Conservation (phyloP, 371 early-diverging fungal genomes). For the Zychaea mexicana region DNA sequence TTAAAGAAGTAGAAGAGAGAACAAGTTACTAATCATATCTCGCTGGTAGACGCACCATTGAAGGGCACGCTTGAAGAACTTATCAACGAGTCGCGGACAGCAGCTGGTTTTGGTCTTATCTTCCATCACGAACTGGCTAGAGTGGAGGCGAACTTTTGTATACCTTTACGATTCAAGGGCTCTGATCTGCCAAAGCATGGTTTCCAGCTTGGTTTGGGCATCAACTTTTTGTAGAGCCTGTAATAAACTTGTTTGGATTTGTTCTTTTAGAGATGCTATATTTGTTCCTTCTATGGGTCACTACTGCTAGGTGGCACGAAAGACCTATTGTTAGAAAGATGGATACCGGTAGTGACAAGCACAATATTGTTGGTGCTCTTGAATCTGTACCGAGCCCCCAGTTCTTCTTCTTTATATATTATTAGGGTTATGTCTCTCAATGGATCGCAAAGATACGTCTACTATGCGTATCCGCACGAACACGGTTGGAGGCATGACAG, state of each 20-base stretch:
- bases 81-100: slow-evolving; percentile 58
- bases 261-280: too few species aligned
- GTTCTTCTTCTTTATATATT: too few species aligned
- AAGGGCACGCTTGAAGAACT: slow-evolving; percentile 40
- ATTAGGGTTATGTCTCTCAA: too few species aligned
- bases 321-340: too few species aligned
- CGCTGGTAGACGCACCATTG: slow-evolving; percentile 6
- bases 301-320: too few species aligned
- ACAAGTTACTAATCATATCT: background rate
- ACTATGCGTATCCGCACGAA: too few species aligned
- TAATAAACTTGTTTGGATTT: slow-evolving; percentile 1
- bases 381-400: too few species aligned
- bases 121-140: slow-evolving; percentile 76
- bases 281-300: too few species aligned
- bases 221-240: slow-evolving; percentile 71
- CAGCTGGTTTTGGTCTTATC: slow-evolving; percentile 80
- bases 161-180: slow-evolving; percentile 44
- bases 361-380: too few species aligned
- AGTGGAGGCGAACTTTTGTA: slow-evolving; percentile 49
- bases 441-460: too few species aligned
- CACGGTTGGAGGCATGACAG: too few species aligned
- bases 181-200: slow-evolving; percentile 77
- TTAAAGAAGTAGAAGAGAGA: background rate
- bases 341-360: too few species aligned
- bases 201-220: slow-evolving; percentile 85